A percentile compares a stretch with the other conserved stretches of the same genome.
Conservation (phyloP, 495 filamentous ascomycete genomes). For the Hypoxylon perforatum region DNA sequence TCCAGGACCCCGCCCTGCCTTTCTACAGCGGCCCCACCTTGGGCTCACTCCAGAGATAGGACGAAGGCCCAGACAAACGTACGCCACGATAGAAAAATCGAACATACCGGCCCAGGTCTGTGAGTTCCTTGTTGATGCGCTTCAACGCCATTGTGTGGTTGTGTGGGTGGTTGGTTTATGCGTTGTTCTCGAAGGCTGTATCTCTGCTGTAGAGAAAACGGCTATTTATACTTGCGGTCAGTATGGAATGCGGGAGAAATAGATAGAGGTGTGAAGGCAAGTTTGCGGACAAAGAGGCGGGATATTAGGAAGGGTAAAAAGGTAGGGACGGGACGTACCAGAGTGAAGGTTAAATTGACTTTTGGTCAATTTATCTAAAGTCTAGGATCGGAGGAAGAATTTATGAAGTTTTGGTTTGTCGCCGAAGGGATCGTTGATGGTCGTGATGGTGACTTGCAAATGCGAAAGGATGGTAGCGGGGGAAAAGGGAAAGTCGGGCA, state of each 20-base stretch:
- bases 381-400: neutral
- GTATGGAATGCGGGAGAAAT: constrained; percentile 44
- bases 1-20: constrained; percentile 47
- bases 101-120: constrained; percentile 96
- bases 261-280: constrained; percentile 35
- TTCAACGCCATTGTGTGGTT: constrained; percentile 89
- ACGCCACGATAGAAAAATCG: constrained; percentile 7
- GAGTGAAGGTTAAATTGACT: constrained; percentile 4
- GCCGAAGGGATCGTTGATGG: constrained; percentile 7
- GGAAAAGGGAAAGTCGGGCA: constrained; percentile 38
- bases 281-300: constrained; percentile 21
- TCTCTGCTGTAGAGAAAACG: constrained; percentile 43
- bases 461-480: constrained; percentile 29
- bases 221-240: constrained; percentile 46
- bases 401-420: constrained; percentile 21
- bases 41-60: constrained; percentile 33
- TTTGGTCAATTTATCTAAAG: constrained; percentile 16
- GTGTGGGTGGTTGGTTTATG: constrained; percentile 44
- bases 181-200: constrained; percentile 30
- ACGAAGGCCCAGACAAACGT: constrained; percentile 23
- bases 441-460: constrained; percentile 26
- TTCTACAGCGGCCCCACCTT: constrained; percentile 48
- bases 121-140: constrained; percentile 99
- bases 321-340: constrained; percentile 22
- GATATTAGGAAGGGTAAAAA: constrained; percentile 21